Evolutionary conservation across 331 rosid genomes (phyloP), one percentile per base, ranked within the genome.

Genomic region (Malus hybrid): DNA sequence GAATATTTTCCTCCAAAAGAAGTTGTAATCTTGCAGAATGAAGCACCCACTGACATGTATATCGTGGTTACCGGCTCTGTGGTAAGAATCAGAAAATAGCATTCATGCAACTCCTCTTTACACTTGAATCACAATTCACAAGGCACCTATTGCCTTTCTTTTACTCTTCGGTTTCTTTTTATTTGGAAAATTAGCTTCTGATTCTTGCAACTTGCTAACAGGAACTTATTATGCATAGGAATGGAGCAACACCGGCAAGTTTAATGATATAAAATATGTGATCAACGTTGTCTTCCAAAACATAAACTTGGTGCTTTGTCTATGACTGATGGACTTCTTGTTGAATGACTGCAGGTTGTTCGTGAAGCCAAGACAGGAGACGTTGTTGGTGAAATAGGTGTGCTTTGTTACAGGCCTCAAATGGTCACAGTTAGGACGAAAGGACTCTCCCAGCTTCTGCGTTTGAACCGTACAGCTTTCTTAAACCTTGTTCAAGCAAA

Each of bases 1-100:
- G 96, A 90, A 88, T 88, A 91, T 73, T 87, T 87, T 80, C 90
- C 96, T 81, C 96, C 96, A 19, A 87, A 77, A 71, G 93, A 91
- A 79, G 93, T 87, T 24, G 84, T 91, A 57, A 80, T 91, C 81
- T 66, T 88, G 88, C 88, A 82, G 83, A 85, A 87, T 74, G 93
- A 91, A 84, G 88, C 93, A 10, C 93, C 96, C 24, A 79, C 93
- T 6, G 93, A 91, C 76, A 77, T 91, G 18, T 91, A 91, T 67
- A 83, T 91, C 69, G 56, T 91, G 76, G 90, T 87, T 42, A 87
- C 85, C 4, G 96, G 96, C 73, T 63, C 79, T 48, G 85, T 83
- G 69, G 93, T 88, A 88, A 79, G 90, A 79, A 63, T 36, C 42
- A 67, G 60, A 14, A 63, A 19, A 52, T 28, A 22, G 24, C 33